These are phyloP conservation scores for Erodium texanum DNA, from an alignment of 441 rosid genomes.

Conservation along the genomic window DNA sequence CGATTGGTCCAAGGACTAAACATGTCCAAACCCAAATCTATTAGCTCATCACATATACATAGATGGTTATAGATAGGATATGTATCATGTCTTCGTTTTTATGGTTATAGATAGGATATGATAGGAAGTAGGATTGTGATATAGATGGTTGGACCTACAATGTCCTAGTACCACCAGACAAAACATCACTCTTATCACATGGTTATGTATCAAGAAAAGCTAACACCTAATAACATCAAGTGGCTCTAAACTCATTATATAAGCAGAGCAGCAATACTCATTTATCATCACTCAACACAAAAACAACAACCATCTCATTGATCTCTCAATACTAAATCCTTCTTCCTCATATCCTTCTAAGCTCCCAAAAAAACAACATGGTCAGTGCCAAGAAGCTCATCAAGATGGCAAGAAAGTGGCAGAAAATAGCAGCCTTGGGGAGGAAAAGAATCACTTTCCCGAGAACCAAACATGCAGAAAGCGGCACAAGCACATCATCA, in stretches of 20 bases:
- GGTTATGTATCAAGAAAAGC: background rate
- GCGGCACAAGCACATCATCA: conserved; percentile 9
- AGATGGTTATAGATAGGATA: too few relatives aligned
- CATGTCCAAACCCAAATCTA: too few relatives aligned
- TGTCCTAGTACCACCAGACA: background rate
- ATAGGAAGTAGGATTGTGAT: background rate
- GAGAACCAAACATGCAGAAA: background rate
- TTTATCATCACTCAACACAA: background rate
- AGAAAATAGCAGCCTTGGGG: too few relatives aligned
- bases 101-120: too few relatives aligned
- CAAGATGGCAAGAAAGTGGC: conserved; percentile 35
- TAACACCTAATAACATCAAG: background rate
- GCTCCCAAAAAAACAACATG: conserved; percentile 16
- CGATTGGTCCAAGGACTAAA: too few relatives aligned
- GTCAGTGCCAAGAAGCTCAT: conserved; percentile 29
- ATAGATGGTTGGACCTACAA: background rate
- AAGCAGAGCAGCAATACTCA: background rate
- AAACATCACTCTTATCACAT: background rate
- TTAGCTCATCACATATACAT: too few relatives aligned
- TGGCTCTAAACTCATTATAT: background rate
- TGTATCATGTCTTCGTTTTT: too few relatives aligned
- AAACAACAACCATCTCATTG: background rate
- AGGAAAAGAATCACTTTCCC: background rate
- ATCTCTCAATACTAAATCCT: background rate
- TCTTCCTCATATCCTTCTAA: background rate